Evolutionary conservation across 192 early-diverging fungal species (phyloP), one percentile per base, ranked within the genome.

Genomic region (Glomus cerebriforme): DNA sequence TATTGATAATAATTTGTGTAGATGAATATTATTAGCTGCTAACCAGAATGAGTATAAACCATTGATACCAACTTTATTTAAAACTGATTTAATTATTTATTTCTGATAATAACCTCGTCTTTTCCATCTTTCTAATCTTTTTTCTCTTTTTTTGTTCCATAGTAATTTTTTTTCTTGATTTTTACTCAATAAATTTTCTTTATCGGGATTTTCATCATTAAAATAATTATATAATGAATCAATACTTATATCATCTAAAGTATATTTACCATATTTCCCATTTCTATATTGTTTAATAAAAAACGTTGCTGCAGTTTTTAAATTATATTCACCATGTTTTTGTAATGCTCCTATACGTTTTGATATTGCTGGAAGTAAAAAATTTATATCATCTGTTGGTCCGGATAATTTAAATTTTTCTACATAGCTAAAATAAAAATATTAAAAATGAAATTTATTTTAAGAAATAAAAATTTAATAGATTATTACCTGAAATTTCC

Each of bases 251-350:
- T 96, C 94, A 80, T 99, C 97, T 86, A 98, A 83, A 3, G 94
- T 96, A 63, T 92, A 82, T 7, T 77, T 85, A 0, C 97, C 97
- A 54, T 96, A 86, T 77, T 86, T 90, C 26, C 97, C 97, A 26
- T 90, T 80, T n/a, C 96, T 92, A 87, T 91, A 99, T 54, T 92
- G 84, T 39, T 91, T 87, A 10, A 97, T 68, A 83, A 97, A 90
- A 71, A 90, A 91, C 35, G 87, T 87, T 0, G 94, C 89, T 1
- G 95, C 92, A 73, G 87, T 85, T 27, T 89, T 86, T 6, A 87
- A 47, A 75, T 96, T 92, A 27, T 86, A 82, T 59, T 91, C 88
- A 6, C 92, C 90, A 49, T 89, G 90, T 43, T 89, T 90, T 27
- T 88, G 86, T 58, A 93, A 77, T 0, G 92, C 91, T 31, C 91